phyloP scores from a whole-genome alignment of 495 filamentous ascomycete genomes.

The Xylaria cubensis region DNA sequence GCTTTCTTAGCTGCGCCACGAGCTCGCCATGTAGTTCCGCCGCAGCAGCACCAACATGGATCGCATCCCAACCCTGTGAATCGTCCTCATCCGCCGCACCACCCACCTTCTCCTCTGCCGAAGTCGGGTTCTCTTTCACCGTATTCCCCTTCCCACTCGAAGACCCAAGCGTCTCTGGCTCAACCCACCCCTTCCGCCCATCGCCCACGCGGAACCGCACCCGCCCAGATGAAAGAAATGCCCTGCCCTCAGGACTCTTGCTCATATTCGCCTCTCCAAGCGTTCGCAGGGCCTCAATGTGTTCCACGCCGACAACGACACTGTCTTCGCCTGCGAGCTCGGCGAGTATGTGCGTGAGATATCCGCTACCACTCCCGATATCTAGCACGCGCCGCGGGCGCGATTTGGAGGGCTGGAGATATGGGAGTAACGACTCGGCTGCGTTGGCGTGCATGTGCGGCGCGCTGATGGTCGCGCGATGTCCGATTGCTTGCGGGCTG shows the following conservation, averaged over 20 bases:
- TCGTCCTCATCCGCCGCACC: conserved; percentile 44
- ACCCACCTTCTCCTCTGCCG: conserved; percentile 22
- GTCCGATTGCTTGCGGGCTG: conserved; percentile 88
- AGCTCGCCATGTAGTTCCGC: conserved; percentile 72
- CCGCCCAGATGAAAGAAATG: conserved; percentile 62
- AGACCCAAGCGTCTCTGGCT: conserved; percentile 43
- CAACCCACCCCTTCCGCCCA: conserved; percentile 76
- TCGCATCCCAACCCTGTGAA: conserved; percentile 76
- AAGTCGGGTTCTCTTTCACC: conserved; percentile 27
- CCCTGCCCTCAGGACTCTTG: conserved; percentile 69
- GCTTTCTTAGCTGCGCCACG: conserved; percentile 77
- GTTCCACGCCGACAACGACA: conserved; percentile 86
- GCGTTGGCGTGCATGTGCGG: conserved; percentile 96
- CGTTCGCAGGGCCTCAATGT: conserved; percentile 79
- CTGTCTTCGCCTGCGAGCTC: conserved; percentile 69
- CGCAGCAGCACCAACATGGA: conserved; percentile 94
- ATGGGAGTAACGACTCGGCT: conserved; percentile 70
- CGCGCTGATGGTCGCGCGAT: conserved; percentile 88
- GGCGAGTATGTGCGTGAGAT: conserved; percentile 88
- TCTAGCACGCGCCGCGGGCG: conserved; percentile 71
- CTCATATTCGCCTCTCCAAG: conserved; percentile 75
- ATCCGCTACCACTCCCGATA: conserved; percentile 89
- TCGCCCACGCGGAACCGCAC: conserved; percentile 82
- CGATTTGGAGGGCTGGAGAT: conserved; percentile 48
- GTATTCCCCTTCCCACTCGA: conserved; percentile 32